These are phyloP conservation scores for Myriosclerotinia scirpicola DNA, from an alignment of 2,329 filamentous ascomycete species.

Conservation along the genomic window DNA sequence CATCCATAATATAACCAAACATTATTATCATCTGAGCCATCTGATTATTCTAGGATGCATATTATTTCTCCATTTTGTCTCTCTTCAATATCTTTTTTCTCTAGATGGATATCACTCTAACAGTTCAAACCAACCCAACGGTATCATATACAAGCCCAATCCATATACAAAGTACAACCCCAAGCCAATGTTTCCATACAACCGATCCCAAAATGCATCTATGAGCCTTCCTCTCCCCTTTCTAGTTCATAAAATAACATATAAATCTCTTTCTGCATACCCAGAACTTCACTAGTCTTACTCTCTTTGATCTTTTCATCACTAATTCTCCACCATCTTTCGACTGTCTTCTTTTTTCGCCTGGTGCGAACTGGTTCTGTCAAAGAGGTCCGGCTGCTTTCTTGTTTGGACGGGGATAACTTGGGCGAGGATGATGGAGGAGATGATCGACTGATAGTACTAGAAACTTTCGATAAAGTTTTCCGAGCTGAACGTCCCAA, in stretches of 20 bases:
- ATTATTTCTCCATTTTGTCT: background rate
- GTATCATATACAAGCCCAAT: constrained; percentile 20
- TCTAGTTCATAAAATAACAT: constrained; percentile 90
- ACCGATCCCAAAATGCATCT: background rate
- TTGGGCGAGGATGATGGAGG: constrained; percentile 25
- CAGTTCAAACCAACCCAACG: background rate
- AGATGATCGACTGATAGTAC: constrained; percentile 25
- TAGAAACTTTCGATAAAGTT: constrained; percentile 48
- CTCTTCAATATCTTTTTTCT: background rate
- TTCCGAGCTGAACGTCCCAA: constrained; percentile 58
- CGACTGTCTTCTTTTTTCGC: constrained; percentile 61
- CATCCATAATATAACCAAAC: background rate
- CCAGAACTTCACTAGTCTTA: constrained; percentile 85
- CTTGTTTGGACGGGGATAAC: constrained; percentile 14
- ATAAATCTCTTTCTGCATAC: constrained; percentile 96
- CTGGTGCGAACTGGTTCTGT: constrained; percentile 42
- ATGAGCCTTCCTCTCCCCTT: constrained; percentile 31
- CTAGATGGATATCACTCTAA: background rate
- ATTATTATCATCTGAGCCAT: background rate
- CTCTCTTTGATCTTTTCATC: constrained; percentile 96
- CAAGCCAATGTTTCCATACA: background rate
- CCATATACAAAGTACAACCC: constrained; percentile 7
- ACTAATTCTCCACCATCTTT: constrained; percentile 96
- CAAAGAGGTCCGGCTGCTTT: constrained; percentile 20
- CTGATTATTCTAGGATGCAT: background rate